These are phyloP conservation scores for Rutidosis leptorrhynchoides DNA, from an alignment of 129 eudicot genomes.

Conservation along the genomic window DNA sequence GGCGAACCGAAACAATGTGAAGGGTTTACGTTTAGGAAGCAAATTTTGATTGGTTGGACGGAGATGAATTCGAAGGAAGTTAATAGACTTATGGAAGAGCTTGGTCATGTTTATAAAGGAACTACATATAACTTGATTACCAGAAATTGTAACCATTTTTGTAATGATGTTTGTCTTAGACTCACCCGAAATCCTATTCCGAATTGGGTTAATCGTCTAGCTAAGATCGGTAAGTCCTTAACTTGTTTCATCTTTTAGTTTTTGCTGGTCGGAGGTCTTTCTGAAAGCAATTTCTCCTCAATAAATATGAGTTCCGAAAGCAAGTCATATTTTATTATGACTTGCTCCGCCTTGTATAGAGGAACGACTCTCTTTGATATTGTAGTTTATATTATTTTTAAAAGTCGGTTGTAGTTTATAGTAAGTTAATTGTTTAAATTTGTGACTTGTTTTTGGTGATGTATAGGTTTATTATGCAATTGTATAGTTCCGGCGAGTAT, in stretches of 20 bases:
- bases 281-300: too few species aligned
- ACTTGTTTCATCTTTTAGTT: not conserved
- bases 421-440: not conserved
- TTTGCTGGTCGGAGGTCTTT: too few species aligned
- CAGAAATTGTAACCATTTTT: conserved; percentile 83
- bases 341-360: not conserved
- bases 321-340: too few species aligned
- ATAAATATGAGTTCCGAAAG: too few species aligned
- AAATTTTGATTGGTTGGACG: conserved; percentile 74
- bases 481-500: conserved; percentile 72
- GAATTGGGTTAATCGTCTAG: conserved; percentile 87
- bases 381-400: too few species aligned
- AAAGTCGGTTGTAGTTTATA: too few species aligned
- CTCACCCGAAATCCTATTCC: conserved; percentile 74
- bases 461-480: conserved; percentile 61
- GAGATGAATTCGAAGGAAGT: conserved; percentile 50
- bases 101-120: conserved; percentile 60
- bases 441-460: conserved; percentile 6
- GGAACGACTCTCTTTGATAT: not conserved
- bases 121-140: conserved; percentile 67
- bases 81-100: conserved; percentile 57
- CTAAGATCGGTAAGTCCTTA: conserved; percentile 57
- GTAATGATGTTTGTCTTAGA: conserved; percentile 64
- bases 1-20: conserved; percentile 79
- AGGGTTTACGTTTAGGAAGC: conserved; percentile 76